A percentile compares a stretch with the other conserved stretches of the same genome.
These are phyloP conservation scores for Chaetoscypha palmicola DNA, from an alignment of 2,329 filamentous ascomycete genomes.

Conservation along the genomic window DNA sequence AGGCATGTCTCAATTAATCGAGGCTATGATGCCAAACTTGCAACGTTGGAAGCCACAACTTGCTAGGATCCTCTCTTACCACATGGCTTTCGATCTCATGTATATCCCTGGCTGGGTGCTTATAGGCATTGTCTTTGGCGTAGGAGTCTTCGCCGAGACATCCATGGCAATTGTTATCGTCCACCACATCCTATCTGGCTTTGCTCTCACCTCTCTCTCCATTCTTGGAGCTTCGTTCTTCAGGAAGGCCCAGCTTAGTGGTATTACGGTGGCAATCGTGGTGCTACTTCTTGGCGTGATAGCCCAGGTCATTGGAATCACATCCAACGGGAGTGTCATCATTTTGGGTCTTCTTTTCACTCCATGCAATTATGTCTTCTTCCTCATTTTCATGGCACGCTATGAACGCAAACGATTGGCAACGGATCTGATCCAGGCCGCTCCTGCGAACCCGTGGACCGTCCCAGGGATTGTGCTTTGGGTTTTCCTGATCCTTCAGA, in stretches of 20 bases:
- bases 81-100: slow-evolving; percentile 71
- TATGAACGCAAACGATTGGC: slow-evolving; percentile 59
- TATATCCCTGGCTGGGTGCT: slow-evolving; percentile 66
- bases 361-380: slow-evolving; percentile 82
- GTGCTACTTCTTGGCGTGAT: slow-evolving; percentile 73
- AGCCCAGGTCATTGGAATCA: slow-evolving; percentile 62
- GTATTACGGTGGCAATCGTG: slow-evolving; percentile 68
- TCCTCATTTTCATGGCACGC: slow-evolving; percentile 66
- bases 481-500: slow-evolving; percentile 71
- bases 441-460: slow-evolving; percentile 60
- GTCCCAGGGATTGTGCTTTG: slow-evolving; percentile 71
- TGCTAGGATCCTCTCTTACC: slow-evolving; percentile 70
- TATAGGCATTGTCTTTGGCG: slow-evolving; percentile 4
- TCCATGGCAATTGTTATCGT: slow-evolving; percentile 60
- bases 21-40: slow-evolving; percentile 81
- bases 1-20: slow-evolving; percentile 81
- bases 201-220: slow-evolving; percentile 72
- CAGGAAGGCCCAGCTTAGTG: slow-evolving; percentile 78
- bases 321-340: slow-evolving; percentile 54
- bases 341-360: slow-evolving; percentile 72
- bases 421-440: slow-evolving; percentile 53
- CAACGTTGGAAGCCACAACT: slow-evolving; percentile 70
- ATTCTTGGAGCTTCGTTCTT: slow-evolving; percentile 80
- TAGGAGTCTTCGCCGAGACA: slow-evolving; percentile 32
- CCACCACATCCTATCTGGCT: slow-evolving; percentile 68